Evolutionary conservation across 2,329 filamentous ascomycete genomes (phyloP).

Genomic region (Aspergillus novofumigatus): DNA sequence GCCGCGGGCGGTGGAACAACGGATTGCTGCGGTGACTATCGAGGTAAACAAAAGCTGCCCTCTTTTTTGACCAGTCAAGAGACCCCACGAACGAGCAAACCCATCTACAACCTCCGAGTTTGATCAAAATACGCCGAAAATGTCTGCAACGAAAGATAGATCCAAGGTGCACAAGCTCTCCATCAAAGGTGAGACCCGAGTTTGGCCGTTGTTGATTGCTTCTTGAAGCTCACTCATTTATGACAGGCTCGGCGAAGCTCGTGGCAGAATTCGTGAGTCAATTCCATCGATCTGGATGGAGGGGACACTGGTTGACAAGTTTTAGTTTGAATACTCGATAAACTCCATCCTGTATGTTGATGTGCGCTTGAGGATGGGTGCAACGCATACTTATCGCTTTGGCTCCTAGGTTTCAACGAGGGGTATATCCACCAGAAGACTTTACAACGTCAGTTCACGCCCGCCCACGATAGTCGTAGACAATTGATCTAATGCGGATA

Average conservation of each 20-base stretch:
- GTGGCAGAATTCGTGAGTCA: conserved; percentile 87
- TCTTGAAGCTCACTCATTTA: conserved; percentile 25
- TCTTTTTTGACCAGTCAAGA: conserved; percentile 4
- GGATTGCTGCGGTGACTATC: conserved; percentile 37
- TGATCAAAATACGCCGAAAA: conserved; percentile 15
- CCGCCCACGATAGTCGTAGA: neutral
- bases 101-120: neutral
- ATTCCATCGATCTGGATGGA: neutral
- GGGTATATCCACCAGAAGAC: conserved; percentile 86
- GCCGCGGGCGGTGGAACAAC: conserved; percentile 21
- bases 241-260: conserved; percentile 68
- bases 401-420: conserved; percentile 68
- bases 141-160: conserved; percentile 57
- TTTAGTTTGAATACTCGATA: conserved; percentile 87
- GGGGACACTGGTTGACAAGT: conserved; percentile 22
- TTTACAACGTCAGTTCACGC: conserved; percentile 70
- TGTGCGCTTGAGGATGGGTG: neutral
- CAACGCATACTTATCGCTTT: conserved; percentile 12
- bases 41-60: conserved; percentile 32
- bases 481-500: conserved; percentile 1
- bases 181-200: conserved; percentile 36
- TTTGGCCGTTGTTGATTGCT: neutral
- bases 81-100: neutral
- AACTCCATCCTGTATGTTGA: conserved; percentile 80
- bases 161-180: conserved; percentile 94